Base-by-base conservation (phyloP, 306 rosid genomes). In the Hippophae tibetana region DNA sequence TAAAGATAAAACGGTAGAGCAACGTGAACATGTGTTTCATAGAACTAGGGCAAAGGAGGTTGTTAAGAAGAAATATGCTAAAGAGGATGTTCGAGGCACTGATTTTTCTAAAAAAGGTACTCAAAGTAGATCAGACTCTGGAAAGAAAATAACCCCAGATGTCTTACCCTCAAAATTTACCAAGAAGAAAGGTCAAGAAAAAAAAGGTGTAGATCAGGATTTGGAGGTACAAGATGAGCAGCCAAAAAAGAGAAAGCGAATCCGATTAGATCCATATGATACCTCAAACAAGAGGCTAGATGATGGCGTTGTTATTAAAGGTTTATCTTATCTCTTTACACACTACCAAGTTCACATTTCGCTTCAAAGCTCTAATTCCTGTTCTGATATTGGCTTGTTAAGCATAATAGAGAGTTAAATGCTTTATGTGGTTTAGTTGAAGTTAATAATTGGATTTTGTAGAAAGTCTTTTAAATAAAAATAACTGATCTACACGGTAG, bases 271-370 rank as follows among this genome's bases (percentile, higher is more conserved):
- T 59, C 95, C 87, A 0, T n/a, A 73, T 71, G 93, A 92, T 69
- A 77, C 77, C 72, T 87, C 96, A 62, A 87, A 92, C 73, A 92
- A 92, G 78, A 81, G 98, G 60, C 69, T 80, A 56, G 86, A 81
- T 59, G 96, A 92, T 61, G 66, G 74, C 58, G 55, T 74, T 64
- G 75, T 31, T 52, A 31, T 65, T 47, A 38, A 61, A 58, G 95
- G 98, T 92, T 44, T 31, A 84, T 72, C 59, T 56, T 63, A 57
- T 58, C 47, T 58, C 55, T 14, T 47, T 50, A 40, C 60, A 18
- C 58, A 56, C 64, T 74, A 27, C 27, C 58, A 60, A 9, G 8
- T 47, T 61, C 44, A 8, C n/a, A 13, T 52, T 40, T 10, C 52
- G 38, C 58, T 66, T 64, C 58, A 7, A 9, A 9, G 13, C 7